Conservation (phyloP, 73 alveolate species). For the Uronychia binucleata region DNA sequence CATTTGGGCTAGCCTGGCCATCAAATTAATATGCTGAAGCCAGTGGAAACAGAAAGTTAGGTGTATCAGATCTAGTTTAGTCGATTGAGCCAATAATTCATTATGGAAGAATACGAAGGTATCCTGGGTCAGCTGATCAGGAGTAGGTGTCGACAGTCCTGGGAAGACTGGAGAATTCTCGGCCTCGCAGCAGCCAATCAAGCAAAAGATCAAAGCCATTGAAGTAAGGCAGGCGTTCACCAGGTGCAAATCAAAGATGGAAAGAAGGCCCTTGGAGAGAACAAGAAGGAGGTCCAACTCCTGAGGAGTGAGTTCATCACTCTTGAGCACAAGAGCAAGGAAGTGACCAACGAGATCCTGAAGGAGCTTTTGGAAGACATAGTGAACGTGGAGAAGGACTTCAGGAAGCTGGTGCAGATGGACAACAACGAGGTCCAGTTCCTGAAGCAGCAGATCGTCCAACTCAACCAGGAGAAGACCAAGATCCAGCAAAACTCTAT, state of each 20-base stretch:
- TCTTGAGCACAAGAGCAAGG: conserved; percentile 66
- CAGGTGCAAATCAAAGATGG: conserved; percentile 51
- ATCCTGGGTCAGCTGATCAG: background rate
- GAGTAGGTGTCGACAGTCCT: background rate
- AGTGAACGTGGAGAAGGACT: conserved; percentile 71
- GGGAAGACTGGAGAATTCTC: conserved; percentile 22
- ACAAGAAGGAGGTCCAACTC: conserved; percentile 63
- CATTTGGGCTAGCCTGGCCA: too few relatives aligned
- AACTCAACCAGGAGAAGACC: conserved; percentile 69
- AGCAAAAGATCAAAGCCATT: conserved; percentile 54
- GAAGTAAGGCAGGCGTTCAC: conserved; percentile 5
- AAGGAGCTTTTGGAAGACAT: conserved; percentile 70
- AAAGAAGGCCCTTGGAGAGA: conserved; percentile 41
- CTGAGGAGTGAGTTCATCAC: conserved; percentile 67
- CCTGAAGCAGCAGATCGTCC: conserved; percentile 65
- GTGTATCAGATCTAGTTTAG: background rate
- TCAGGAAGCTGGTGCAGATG: conserved; percentile 62
- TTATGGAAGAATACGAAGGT: background rate
- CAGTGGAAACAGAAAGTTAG: background rate
- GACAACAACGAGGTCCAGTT: conserved; percentile 66
- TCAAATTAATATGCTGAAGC: too few relatives aligned
- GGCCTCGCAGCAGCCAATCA: conserved; percentile 53
- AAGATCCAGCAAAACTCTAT: conserved; percentile 65
- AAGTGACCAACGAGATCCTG: conserved; percentile 63
- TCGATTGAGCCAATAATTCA: background rate